Evolutionary conservation across 352 stramenopile species (phyloP).

Genomic region (Phytopythium litorale): DNA sequence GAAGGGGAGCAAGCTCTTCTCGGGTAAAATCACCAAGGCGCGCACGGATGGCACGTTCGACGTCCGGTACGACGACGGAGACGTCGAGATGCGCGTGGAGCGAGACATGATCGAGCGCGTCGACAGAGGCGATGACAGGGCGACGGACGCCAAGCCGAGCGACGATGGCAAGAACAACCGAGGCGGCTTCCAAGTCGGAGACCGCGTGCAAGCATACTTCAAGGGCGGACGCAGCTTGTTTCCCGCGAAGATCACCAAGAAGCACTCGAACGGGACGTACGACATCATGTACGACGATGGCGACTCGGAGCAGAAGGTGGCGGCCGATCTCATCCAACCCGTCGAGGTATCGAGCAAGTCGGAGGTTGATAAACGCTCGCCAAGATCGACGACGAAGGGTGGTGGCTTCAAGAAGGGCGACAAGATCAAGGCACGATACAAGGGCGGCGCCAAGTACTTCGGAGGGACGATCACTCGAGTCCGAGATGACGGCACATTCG

Average conservation of each 20-base stretch:
- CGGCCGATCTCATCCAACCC: slow-evolving; percentile 6
- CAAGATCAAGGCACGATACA: slow-evolving; percentile 38
- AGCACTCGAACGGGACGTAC: slow-evolving; percentile 47
- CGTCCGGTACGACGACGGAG: slow-evolving; percentile 58
- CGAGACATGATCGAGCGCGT: slow-evolving; percentile 27
- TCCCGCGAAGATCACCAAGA: slow-evolving; percentile 51
- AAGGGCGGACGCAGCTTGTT: slow-evolving; percentile 41
- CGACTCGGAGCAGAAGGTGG: slow-evolving; percentile 38
- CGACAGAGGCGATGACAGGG: slow-evolving; percentile 5
- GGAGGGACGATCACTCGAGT: slow-evolving; percentile 37
- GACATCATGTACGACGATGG: slow-evolving; percentile 52
- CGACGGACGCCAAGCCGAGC: neutral
- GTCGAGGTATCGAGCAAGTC: slow-evolving; percentile 17
- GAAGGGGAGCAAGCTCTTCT: slow-evolving; percentile 34
- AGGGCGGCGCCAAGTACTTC: slow-evolving; percentile 37
- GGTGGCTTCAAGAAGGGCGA: slow-evolving; percentile 29
- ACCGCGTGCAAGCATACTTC: slow-evolving; percentile 31
- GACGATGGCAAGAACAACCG: neutral
- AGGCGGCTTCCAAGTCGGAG: slow-evolving; percentile 14
- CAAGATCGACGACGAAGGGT: slow-evolving; percentile 8
- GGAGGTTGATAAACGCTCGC: slow-evolving; percentile 3
- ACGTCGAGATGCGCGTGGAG: slow-evolving; percentile 33
- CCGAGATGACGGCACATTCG: slow-evolving; percentile 48
- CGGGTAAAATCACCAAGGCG: slow-evolving; percentile 21
- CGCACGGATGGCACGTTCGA: slow-evolving; percentile 56